phyloP scores from a whole-genome alignment of 2,329 filamentous ascomycete species.

The Colletotrichum sp. region DNA sequence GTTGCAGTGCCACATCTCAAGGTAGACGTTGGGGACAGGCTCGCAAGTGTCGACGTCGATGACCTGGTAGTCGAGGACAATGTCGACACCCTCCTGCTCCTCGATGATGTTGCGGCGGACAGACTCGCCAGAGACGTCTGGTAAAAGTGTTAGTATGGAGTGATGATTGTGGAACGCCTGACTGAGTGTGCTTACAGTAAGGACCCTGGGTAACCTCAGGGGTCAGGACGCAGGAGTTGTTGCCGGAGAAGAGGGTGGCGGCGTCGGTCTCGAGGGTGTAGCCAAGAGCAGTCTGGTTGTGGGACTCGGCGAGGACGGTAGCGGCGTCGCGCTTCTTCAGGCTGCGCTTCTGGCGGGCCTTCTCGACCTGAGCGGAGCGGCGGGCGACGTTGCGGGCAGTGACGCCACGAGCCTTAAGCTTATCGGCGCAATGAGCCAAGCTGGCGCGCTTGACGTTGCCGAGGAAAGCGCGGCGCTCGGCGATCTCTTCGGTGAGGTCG shows the following conservation, averaged over 20 bases:
- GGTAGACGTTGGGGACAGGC: constrained; percentile 40
- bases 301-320: constrained; percentile 34
- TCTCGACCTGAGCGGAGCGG: constrained; percentile 43
- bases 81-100: constrained; percentile 41
- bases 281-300: constrained; percentile 35
- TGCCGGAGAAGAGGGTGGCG: constrained; percentile 37
- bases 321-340: constrained; percentile 35
- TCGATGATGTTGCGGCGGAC: constrained; percentile 46
- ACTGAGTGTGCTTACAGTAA: constrained; percentile 39
- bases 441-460: constrained; percentile 42
- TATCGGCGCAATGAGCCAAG: constrained; percentile 50
- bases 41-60: constrained; percentile 47
- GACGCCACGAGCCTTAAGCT: constrained; percentile 52
- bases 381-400: constrained; percentile 48
- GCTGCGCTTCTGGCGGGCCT: constrained; percentile 44
- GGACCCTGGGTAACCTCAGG: constrained; percentile 54
- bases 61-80: constrained; percentile 48
- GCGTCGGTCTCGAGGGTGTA: constrained; percentile 34
- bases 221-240: constrained; percentile 48
- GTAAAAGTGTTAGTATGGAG: neutral
- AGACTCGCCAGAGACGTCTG: constrained; percentile 39
- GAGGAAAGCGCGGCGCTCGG: constrained; percentile 53
- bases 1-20: constrained; percentile 53
- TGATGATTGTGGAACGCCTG: neutral
- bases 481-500: constrained; percentile 51